A percentile compares a stretch with the other conserved stretches of the same genome.
These are phyloP conservation scores for Tylopilus plumbeoviolaceoides DNA, from an alignment of 768 basidiomycete species.

Conservation along the genomic window DNA sequence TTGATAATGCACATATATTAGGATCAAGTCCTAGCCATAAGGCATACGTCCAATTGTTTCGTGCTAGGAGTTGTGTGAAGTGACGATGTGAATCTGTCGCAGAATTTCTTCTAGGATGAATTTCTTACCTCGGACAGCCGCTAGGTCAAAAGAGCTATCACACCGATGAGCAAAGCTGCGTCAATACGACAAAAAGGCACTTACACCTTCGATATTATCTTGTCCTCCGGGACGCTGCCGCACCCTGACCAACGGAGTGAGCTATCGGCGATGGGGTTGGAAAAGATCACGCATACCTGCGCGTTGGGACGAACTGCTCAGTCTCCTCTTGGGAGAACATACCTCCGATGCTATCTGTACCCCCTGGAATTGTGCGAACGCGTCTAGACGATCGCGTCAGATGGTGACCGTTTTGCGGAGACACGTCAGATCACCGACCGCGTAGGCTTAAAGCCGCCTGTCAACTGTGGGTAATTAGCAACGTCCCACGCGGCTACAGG, in stretches of 20 bases:
- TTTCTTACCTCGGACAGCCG: background rate
- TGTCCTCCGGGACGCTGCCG: conserved; percentile 64
- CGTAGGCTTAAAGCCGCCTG: conserved; percentile 38
- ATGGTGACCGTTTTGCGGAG: background rate
- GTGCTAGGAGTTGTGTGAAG: background rate
- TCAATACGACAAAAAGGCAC: conserved; percentile 11
- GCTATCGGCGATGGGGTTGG: background rate
- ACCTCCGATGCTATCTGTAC: conserved; percentile 22
- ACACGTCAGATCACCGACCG: conserved; percentile 35
- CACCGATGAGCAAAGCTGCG: background rate
- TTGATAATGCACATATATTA: too few species aligned
- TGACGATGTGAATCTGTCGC: background rate
- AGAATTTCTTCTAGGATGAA: background rate
- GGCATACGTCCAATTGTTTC: background rate
- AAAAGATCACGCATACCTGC: conserved; percentile 42
- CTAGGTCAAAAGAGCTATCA: conserved; percentile 27
- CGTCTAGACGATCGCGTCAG: conserved; percentile 26
- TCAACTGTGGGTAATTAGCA: conserved; percentile 1
- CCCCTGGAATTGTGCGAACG: conserved; percentile 32
- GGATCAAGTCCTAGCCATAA: background rate
- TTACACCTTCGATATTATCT: conserved; percentile 50
- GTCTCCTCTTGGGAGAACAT: conserved; percentile 44
- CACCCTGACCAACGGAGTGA: conserved; percentile 39
- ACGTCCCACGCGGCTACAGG: background rate
- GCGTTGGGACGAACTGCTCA: conserved; percentile 63